Evolutionary conservation across 2,329 filamentous ascomycete species (phyloP).

Genomic region (Annulohypoxylon truncatum): DNA sequence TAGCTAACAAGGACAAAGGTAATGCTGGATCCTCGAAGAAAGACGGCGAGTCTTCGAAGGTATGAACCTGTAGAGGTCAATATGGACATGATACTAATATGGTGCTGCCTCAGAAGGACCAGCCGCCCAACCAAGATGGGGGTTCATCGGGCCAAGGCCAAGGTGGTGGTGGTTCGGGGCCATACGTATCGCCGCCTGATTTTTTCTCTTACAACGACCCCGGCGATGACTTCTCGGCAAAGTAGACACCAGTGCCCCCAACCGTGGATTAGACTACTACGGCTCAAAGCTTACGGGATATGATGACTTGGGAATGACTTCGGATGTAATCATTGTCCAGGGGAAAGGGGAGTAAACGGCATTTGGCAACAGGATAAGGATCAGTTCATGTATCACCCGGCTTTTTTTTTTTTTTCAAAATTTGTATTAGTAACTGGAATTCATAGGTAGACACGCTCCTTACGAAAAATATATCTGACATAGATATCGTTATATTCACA

Average conservation of each 20-base stretch:
- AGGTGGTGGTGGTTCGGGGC: constrained; percentile 17
- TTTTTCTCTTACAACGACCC: constrained; percentile 41
- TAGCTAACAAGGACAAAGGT: constrained; percentile 24
- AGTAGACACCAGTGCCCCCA: neutral
- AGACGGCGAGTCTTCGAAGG: constrained; percentile 30
- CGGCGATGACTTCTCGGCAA: constrained; percentile 29
- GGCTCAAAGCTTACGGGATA: neutral
- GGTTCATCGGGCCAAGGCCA: constrained; percentile 21
- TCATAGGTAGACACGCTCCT: neutral
- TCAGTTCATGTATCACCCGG: neutral
- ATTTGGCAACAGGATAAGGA: neutral
- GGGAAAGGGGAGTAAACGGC: neutral
- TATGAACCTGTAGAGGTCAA: neutral
- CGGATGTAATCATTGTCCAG: neutral
- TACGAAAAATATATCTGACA: neutral
- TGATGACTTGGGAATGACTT: neutral
- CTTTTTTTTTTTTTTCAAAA: neutral
- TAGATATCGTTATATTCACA: neutral
- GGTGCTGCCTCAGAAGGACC: constrained; percentile 20
- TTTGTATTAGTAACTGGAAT: constrained; percentile 1
- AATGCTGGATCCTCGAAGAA: constrained; percentile 31
- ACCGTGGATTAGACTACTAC: neutral
- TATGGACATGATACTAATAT: constrained; percentile 14
- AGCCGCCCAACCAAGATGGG: constrained; percentile 13
- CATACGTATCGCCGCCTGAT: constrained; percentile 37